Evolutionary conservation across 108 stramenopile species (phyloP).

Genomic region (Cyclotella baltica): DNA sequence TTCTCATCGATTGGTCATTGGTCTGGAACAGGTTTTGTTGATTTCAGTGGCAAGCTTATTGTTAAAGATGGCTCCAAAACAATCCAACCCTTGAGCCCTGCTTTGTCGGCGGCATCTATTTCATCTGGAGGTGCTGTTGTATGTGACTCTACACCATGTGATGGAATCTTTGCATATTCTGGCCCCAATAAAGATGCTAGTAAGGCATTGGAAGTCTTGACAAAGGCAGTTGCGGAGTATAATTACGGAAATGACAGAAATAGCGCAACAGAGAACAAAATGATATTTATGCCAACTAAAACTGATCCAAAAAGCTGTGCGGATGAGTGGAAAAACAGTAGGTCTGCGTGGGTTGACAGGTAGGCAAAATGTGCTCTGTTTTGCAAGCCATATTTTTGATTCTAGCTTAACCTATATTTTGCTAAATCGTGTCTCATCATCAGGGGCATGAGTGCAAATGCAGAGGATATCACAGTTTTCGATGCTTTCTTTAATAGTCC

Average conservation of each 20-base stretch:
- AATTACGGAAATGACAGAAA: constrained; percentile 20
- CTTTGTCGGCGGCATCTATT: neutral
- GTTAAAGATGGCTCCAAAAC: constrained; percentile 16
- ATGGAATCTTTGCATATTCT: neutral
- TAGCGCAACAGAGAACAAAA: neutral
- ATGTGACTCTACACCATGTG: neutral
- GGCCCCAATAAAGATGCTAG: neutral
- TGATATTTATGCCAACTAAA: constrained; percentile 35
- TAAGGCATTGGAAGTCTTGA: neutral
- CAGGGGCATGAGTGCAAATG: constrained; percentile 31
- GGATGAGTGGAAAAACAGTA: constrained; percentile 24
- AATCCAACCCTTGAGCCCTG: neutral
- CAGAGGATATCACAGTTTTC: constrained; percentile 25
- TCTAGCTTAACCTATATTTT: neutral
- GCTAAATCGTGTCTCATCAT: neutral
- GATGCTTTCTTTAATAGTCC: constrained; percentile 33
- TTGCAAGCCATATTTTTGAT: neutral
- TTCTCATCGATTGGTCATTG: constrained; percentile 27
- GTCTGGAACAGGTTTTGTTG: constrained; percentile 34
- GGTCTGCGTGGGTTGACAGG: constrained; percentile 27
- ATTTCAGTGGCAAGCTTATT: constrained; percentile 35
- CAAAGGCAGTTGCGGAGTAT: neutral
- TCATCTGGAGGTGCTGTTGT: neutral
- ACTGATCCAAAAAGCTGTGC: constrained; percentile 19
- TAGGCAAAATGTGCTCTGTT: constrained; percentile 2